Conservation (phyloP, 345 rosid species). For the Eutrema japonicum region DNA sequence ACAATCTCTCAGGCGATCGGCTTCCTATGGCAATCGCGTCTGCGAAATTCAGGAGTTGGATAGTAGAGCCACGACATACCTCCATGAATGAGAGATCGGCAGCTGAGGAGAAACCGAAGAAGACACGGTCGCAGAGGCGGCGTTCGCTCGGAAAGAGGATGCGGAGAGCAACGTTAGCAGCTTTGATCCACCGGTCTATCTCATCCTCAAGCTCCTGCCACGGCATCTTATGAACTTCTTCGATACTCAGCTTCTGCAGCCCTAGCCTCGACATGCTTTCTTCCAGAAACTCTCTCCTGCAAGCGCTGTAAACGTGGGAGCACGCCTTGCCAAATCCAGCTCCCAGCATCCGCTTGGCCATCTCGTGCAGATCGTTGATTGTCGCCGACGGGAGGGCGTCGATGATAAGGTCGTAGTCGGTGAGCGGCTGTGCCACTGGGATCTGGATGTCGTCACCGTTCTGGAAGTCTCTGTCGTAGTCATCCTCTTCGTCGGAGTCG, state of each 20-base stretch:
- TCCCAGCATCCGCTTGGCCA: constrained; percentile 83
- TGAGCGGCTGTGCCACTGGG: constrained; percentile 80
- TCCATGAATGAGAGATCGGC: constrained; percentile 93
- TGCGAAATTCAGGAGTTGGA: constrained; percentile 76
- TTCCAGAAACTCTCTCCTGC: constrained; percentile 79
- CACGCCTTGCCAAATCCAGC: constrained; percentile 79
- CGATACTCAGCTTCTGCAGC: constrained; percentile 71
- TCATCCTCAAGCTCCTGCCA: constrained; percentile 85
- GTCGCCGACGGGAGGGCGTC: constrained; percentile 88
- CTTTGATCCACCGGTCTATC: constrained; percentile 90
- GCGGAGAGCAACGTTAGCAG: constrained; percentile 66
- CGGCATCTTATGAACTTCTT: constrained; percentile 75
- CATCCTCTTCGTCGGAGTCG: constrained; percentile 61
- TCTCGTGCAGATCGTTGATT: constrained; percentile 78
- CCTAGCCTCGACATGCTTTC: constrained; percentile 83
- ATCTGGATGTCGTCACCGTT: constrained; percentile 51
- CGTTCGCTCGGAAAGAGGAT: constrained; percentile 94
- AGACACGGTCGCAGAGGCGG: constrained; percentile 87
- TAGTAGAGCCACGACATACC: constrained; percentile 78
- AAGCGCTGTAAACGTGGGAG: constrained; percentile 74
- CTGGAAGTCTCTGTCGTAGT: constrained; percentile 44
- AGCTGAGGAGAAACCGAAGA: constrained; percentile 65
- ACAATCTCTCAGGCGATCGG: constrained; percentile 84
- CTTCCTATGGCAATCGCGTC: constrained; percentile 76
- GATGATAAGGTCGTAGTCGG: constrained; percentile 76